phyloP scores from a whole-genome alignment of 371 early-diverging fungal genomes.

The Mortierella sp. region DNA sequence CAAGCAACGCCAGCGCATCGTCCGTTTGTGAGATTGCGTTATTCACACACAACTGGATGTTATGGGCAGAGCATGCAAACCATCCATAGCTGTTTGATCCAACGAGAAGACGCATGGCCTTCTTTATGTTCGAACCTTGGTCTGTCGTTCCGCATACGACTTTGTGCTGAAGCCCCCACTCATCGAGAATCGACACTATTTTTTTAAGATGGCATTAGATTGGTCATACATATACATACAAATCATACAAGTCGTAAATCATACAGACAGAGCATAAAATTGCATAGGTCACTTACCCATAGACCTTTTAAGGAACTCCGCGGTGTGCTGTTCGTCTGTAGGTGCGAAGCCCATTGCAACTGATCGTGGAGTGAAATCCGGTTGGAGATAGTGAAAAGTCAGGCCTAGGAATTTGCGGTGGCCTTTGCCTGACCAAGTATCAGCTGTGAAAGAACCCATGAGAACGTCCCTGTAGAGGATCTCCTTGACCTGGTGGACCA shows the following conservation, averaged over 20 bases:
- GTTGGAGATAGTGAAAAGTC: conserved; percentile 15
- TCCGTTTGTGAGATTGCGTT: background rate
- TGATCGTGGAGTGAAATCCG: conserved; percentile 4
- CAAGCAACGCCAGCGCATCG: background rate
- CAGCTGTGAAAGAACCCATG: conserved; percentile 17
- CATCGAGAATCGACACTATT: background rate
- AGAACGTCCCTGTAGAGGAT: background rate
- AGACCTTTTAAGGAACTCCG: background rate
- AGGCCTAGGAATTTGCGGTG: conserved; percentile 6
- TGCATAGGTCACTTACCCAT: conserved; percentile 1
- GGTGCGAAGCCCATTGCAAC: conserved; percentile 13
- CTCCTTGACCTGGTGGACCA: background rate
- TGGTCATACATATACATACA: background rate
- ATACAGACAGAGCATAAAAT: too few relatives aligned
- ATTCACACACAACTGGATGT: conserved; percentile 8
- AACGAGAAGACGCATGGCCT: background rate
- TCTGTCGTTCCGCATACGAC: background rate
- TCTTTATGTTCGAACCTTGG: background rate
- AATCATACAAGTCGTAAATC: too few relatives aligned
- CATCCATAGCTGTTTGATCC: background rate
- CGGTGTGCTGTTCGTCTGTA: background rate
- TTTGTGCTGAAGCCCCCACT: background rate
- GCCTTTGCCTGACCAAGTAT: conserved; percentile 15
- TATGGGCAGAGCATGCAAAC: conserved; percentile 3
- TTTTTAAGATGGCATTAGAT: background rate